Evolutionary conservation across 805 yeast genomes (phyloP).

Genomic region (Ogataea minuta): DNA sequence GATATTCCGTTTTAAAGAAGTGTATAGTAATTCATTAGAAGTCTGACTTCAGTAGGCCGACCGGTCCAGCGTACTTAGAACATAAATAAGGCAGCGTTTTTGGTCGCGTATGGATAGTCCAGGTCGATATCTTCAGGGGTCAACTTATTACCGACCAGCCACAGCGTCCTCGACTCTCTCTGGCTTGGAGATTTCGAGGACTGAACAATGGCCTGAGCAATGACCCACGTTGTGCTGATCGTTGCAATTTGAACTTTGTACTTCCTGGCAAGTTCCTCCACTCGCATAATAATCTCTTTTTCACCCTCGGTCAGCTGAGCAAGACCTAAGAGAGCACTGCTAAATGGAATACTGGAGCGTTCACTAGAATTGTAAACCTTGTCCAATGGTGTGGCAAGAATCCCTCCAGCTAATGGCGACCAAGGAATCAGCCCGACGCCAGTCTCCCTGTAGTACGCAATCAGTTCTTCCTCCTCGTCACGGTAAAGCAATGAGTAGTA

Average conservation of each 20-base stretch:
- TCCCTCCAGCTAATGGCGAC: slow-evolving; percentile 51
- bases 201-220: slow-evolving; percentile 51
- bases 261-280: slow-evolving; percentile 53
- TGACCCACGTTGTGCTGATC: slow-evolving; percentile 54
- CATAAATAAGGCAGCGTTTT: no score
- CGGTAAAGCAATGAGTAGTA: slow-evolving; percentile 54
- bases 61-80: no score
- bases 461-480: slow-evolving; percentile 66
- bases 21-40: no score
- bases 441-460: slow-evolving; percentile 48
- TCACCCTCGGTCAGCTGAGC: slow-evolving; percentile 27
- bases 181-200: slow-evolving; percentile 50
- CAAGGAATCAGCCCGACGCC: slow-evolving; percentile 59
- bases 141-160: slow-evolving; percentile 38
- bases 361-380: slow-evolving; percentile 4
- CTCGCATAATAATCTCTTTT: slow-evolving; percentile 42
- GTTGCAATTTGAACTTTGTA: slow-evolving; percentile 50
- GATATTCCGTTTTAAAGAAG: no score
- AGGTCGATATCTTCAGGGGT: slow-evolving; percentile 36
- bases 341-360: slow-evolving; percentile 3
- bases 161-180: slow-evolving; percentile 53
- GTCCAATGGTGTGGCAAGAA: slow-evolving; percentile 48
- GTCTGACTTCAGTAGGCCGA: no score
- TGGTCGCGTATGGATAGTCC: slow-evolving; percentile 41
- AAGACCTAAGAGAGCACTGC: slow-evolving; percentile 12